Evolutionary conservation across 805 yeast genomes (phyloP), one percentile per base, ranked within the genome.

Genomic region (Kodamaea leandrae): DNA sequence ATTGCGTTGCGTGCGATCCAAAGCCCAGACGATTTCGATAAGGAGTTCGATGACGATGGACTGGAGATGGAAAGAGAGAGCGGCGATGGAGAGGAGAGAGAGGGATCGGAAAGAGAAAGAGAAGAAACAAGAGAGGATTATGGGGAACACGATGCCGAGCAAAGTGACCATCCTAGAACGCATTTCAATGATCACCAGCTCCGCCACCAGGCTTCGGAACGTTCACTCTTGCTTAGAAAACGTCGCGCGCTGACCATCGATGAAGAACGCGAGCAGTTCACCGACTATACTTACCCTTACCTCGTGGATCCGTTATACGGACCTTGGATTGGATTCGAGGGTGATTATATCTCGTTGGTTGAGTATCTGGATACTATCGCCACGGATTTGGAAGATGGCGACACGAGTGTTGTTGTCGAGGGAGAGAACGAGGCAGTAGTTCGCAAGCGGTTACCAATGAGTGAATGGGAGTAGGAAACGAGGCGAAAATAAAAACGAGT

Each of bases 1-100:
- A 78, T 79, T 51, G 83, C 84, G 1, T 62, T 79, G 47, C 71
- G 80, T 45, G 80, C 84, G 2, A 76, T 79, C 20, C 74, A 73
- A 25, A 68, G 63, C 39, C 72, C 73, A 0, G 46, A 50, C 21
- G 61, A 65, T 32, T 66, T 60, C 45, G 74, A 69, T 39, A 60
- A 63, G 41, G 74, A 68, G 32, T 69, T 68, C 46, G 66, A 63
- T 39, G 73, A 68, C 37, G 71, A 66, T 39, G 50, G 43, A 8
- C 42, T 41, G 41, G 44, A 42, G 44, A 25, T 39, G 14, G 13
- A 7, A 6, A 8, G 29, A 5, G 6, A 5, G 13, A n/a, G 12
- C 10, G 29, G 14, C 14, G 13, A 26, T n/a, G 14, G 13, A n/a
- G 6, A 9, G 8, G 29, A 12, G 12, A 19, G 26, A 16, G 18